These are phyloP conservation scores for Pyracantha coccinea DNA, from an alignment of 331 rosid species.

Conservation along the genomic window DNA sequence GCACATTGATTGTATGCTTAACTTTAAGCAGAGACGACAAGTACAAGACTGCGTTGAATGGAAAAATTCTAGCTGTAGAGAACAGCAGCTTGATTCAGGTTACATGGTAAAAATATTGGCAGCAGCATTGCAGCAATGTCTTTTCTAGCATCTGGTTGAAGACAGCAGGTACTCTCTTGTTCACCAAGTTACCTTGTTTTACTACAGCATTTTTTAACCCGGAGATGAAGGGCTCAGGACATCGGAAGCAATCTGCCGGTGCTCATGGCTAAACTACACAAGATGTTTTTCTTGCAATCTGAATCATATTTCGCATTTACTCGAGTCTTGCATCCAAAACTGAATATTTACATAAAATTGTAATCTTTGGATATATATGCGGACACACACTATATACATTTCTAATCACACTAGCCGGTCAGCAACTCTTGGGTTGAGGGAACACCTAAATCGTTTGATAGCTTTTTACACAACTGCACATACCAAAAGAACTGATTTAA, in stretches of 20 bases:
- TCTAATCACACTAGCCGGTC: constrained; percentile 12
- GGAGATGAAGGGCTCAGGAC: too few species aligned
- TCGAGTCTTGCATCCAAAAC: neutral
- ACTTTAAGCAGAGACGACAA: constrained; percentile 59
- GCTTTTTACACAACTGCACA: constrained; percentile 71
- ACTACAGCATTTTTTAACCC: too few species aligned
- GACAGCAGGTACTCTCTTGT: neutral
- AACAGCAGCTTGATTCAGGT: constrained; percentile 44
- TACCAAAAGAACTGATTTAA: neutral
- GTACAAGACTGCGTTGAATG: constrained; percentile 37
- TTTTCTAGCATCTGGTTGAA: neutral
- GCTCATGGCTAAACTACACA: neutral
- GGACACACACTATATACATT: too few species aligned
- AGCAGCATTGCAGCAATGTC: constrained; percentile 27
- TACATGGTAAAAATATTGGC: constrained; percentile 36
- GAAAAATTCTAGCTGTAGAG: constrained; percentile 4
- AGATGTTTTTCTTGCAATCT: neutral
- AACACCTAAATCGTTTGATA: constrained; percentile 63
- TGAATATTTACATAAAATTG: neutral
- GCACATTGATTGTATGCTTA: constrained; percentile 63
- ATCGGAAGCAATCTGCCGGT: too few species aligned
- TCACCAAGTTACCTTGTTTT: too few species aligned
- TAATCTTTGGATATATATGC: neutral
- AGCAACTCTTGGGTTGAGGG: constrained; percentile 32
- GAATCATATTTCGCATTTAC: neutral